Base-by-base conservation (phyloP, 352 stramenopile genomes). In the Phytophthora pini region DNA sequence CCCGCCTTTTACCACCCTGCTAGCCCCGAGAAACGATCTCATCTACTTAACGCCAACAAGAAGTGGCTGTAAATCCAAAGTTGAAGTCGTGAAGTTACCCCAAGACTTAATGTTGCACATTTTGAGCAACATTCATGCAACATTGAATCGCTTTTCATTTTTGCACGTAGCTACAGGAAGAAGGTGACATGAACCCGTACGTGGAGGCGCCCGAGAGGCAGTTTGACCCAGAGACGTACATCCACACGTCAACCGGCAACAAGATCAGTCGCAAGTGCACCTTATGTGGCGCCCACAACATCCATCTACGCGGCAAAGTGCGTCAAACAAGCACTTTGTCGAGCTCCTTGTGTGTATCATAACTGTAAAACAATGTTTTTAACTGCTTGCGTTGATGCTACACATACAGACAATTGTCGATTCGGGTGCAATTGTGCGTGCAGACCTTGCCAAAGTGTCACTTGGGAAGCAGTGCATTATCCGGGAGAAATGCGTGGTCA, bases 401-500 rank as follows among this genome's bases (percentile, higher is more conserved):
- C 15, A 15, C 46, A 60, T 45, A 9, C 43, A 92, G 72, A 87
- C 83, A 32, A 92, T 95, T 69, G 80, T 96, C 36, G 65, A 92
- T 48, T 70, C 83, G 5, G 80, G 74, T 34, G 79, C 77, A 31
- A 87, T 93, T 57, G 79, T 96, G 20, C 84, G 89, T 45, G 89
- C 85, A 10, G 89, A 96, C 60, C 72, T 94, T 46, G 89, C 87
- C 41, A 93, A 89, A 70, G 84, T 96, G 15, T 88, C 82, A 36
- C 76, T 96, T 10, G 89, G 89, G 1, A 88, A 88, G 60, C 84
- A 92, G 61, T 95, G 85, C 66, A 79, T 92, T 56, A 88, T 96
- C 47, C 74, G 83, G 22, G 71, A 84, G 40, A 72, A 73, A 20
- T 92, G 79, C 61, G 78, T 96, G 20, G 69, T 96, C 40, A 87